phyloP scores from a whole-genome alignment of 2,329 filamentous ascomycete species.

The Ustilaginoidea virens region DNA sequence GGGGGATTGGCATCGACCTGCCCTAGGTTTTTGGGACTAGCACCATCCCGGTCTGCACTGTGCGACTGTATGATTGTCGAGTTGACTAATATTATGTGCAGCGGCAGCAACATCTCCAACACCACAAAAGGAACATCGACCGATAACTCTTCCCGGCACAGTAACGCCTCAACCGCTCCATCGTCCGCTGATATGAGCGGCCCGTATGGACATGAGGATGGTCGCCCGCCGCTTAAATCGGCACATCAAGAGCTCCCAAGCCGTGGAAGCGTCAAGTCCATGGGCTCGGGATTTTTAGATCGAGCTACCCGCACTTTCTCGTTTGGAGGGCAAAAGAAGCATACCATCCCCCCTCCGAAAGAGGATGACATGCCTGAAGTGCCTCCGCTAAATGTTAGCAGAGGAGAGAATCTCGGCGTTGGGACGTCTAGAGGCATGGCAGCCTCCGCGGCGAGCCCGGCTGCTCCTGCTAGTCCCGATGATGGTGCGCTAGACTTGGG shows the following conservation, averaged over 20 bases:
- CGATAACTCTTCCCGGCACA: constrained; percentile 46
- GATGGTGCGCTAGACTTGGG: constrained; percentile 34
- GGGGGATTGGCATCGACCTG: no score
- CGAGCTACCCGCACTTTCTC: constrained; percentile 44
- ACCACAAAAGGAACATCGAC: constrained; percentile 43
- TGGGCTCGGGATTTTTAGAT: constrained; percentile 35
- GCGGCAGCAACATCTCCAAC: constrained; percentile 45
- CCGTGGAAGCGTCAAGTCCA: constrained; percentile 30
- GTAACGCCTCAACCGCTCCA: constrained; percentile 44
- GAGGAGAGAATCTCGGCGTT: constrained; percentile 13
- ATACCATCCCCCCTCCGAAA: constrained; percentile 14
- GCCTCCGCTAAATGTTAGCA: constrained; percentile 22
- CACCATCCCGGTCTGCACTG: neutral
- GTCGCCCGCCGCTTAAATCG: constrained; percentile 17
- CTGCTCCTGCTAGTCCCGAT: constrained; percentile 32
- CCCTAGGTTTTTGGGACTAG: no score
- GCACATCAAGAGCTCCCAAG: constrained; percentile 21
- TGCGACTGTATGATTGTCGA: neutral
- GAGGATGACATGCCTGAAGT: constrained; percentile 17
- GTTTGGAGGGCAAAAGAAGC: constrained; percentile 41
- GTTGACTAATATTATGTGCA: constrained; percentile 12
- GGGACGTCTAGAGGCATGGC: constrained; percentile 34
- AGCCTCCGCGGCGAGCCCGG: constrained; percentile 35
- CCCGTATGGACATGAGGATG: constrained; percentile 13
- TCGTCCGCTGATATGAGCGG: constrained; percentile 32